Evolutionary conservation across 768 basidiomycete genomes (phyloP).

Genomic region (Russula griseocarnosa): DNA sequence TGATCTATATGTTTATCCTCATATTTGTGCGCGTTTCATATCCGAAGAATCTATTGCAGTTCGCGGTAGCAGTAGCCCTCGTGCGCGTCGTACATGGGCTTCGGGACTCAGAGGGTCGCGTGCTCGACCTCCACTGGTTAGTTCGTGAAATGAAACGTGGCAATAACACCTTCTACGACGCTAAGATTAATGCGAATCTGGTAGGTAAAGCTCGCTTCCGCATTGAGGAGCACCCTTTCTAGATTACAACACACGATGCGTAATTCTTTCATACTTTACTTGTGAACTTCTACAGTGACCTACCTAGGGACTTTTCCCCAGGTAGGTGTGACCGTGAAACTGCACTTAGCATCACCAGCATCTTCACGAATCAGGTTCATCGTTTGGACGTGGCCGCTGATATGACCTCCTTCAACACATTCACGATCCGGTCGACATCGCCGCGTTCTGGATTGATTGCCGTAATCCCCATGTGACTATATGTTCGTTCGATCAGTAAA

Average conservation of each 20-base stretch:
- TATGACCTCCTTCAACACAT: conserved; percentile 58
- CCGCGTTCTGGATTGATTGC: conserved; percentile 65
- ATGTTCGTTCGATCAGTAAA: background rate
- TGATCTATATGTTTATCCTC: conserved; percentile 4
- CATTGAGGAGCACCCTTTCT: background rate
- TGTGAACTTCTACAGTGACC: background rate
- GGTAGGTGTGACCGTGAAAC: background rate
- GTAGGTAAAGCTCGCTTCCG: background rate
- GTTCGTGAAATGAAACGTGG: background rate
- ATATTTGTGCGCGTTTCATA: background rate
- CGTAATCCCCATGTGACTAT: conserved; percentile 87
- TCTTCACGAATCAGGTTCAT: background rate
- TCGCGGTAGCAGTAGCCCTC: background rate
- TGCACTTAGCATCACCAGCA: background rate
- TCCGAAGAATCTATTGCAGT: background rate
- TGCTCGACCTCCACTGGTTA: background rate
- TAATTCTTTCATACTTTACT: background rate
- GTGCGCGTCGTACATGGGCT: background rate
- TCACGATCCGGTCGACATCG: conserved; percentile 71
- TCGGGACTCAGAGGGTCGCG: background rate
- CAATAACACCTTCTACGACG: background rate
- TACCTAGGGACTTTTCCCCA: background rate
- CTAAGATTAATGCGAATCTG: background rate
- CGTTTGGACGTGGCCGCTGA: conserved; percentile 35
- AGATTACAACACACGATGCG: background rate